These are phyloP conservation scores for Silene vulgaris DNA, from an alignment of 179 eudicot genomes.

Conservation along the genomic window DNA sequence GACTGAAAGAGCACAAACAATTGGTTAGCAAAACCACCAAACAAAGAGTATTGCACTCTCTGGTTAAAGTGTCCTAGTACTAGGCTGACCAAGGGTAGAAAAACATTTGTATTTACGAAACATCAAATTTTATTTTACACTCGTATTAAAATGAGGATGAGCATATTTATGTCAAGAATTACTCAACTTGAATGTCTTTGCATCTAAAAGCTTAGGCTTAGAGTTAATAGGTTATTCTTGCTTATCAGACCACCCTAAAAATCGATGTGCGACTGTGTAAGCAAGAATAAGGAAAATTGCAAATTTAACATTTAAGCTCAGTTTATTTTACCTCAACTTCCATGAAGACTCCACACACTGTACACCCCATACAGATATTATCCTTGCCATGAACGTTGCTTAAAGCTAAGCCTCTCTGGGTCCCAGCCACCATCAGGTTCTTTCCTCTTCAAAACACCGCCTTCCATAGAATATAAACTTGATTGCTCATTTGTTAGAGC, in stretches of 20 bases:
- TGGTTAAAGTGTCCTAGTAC: no score
- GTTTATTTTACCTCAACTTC: slow-evolving; percentile 10
- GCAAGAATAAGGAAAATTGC: slow-evolving; percentile 33
- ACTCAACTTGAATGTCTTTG: no score
- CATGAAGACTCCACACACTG: background rate
- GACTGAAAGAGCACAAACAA: slow-evolving; percentile 16
- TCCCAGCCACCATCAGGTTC: slow-evolving; percentile 58
- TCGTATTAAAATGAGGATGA: no score
- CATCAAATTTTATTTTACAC: no score
- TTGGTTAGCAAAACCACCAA: background rate
- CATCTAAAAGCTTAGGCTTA: no score
- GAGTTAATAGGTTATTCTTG: no score
- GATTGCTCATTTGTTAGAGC: slow-evolving; percentile 38
- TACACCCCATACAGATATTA: slow-evolving; percentile 11
- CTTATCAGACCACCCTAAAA: no score
- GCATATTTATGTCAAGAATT: no score
- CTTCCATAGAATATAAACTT: slow-evolving; percentile 37
- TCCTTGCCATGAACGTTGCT: slow-evolving; percentile 63
- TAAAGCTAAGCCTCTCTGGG: slow-evolving; percentile 52
- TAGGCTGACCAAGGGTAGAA: no score
- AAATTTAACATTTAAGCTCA: background rate
- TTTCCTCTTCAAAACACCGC: slow-evolving; percentile 37
- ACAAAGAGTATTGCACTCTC: slow-evolving; percentile 15
- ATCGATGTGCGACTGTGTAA: no score
- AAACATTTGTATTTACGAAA: no score